Base-by-base conservation (phyloP, 2,329 filamentous ascomycete species). In the Periglandula ipomoeae region DNA sequence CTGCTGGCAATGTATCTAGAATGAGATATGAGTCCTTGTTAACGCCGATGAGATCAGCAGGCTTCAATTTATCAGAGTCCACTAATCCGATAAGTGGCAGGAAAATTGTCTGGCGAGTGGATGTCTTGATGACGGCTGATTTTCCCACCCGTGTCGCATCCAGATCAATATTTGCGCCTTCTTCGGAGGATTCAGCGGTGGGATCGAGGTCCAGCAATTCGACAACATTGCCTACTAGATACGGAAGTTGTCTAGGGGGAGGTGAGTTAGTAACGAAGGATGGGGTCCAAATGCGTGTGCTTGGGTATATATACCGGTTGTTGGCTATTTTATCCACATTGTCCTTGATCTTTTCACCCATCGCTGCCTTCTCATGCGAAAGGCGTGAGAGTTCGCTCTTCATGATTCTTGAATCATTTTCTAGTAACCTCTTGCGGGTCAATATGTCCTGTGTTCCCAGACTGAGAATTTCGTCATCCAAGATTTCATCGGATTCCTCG, bases 21-120 rank as follows among this genome's bases (percentile, higher is more conserved):
- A 98, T 88, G 32, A 98, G 82, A 66, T 98, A 98, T 50, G 91
- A 97, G 63, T 98, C 94, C 73, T 98, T 98, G 69, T 98, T 97
- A 50, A 98, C 90, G 69, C 93, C 93, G 54, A 98, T 98, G 43
- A 98, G 78, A 63, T 98, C 94, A 60, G 84, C 91, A 2, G 93
- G 93, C 75, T 95, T 96, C 50, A 98, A 79, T 64, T 88, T 87
- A 62, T 96, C 85, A 53, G 94, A 90, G 64, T 98, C 93, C 35
- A 98, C 94, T 8, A 98, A 81, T 55, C 93, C 93, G 61, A 98
- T 98, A 53, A 98, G 80, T 26, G 94, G 93, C 44, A 98, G 77
- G 74, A 98, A 98, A 69, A 98, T 98, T 48, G 93, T 98, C 71
- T 98, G 94, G 59, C 93, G 81, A 22, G 93, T 98, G 6, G 91